Conservation (phyloP, 2,329 filamentous ascomycete genomes). For the Colletotrichum echinochloae region DNA sequence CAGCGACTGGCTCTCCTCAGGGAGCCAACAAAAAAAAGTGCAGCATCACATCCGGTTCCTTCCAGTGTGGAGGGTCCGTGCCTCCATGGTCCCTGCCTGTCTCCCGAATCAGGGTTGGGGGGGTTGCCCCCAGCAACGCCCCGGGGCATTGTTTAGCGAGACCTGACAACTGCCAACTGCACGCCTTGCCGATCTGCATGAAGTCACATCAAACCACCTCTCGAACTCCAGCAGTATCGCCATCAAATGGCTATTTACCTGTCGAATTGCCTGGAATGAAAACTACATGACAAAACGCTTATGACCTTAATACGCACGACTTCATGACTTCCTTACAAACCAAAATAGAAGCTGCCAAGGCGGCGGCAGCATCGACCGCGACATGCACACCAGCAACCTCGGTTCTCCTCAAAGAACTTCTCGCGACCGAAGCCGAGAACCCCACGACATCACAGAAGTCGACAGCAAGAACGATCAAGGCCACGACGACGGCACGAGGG, state of each 20-base stretch:
- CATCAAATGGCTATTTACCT: constrained; percentile 4
- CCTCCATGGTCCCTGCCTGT: not conserved
- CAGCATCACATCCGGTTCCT: constrained; percentile 1
- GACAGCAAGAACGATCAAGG: constrained; percentile 45
- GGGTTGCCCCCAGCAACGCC: constrained; percentile 38
- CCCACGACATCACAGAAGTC: constrained; percentile 29
- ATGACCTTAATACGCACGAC: constrained; percentile 39
- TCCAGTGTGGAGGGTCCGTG: constrained; percentile 26
- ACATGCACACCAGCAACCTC: constrained; percentile 66
- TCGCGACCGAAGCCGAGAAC: constrained; percentile 51
- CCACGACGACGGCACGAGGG: constrained; percentile 46
- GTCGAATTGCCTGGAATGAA: constrained; percentile 8
- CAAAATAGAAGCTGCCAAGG: constrained; percentile 64
- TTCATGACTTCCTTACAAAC: constrained; percentile 58
- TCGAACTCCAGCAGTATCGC: constrained; percentile 38
- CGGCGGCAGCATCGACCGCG: constrained; percentile 63
- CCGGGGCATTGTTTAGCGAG: constrained; percentile 41
- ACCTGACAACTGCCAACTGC: constrained; percentile 40
- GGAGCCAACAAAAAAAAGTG: constrained; percentile 26
- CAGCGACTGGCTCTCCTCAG: constrained; percentile 8
- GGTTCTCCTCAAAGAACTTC: constrained; percentile 60
- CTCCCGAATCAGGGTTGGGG: constrained; percentile 17
- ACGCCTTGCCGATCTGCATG: constrained; percentile 23
- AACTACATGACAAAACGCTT: constrained; percentile 50
- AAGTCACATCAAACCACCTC: constrained; percentile 31